These are phyloP conservation scores for Saturnispora besseyi DNA, from an alignment of 805 yeast genomes.

Conservation along the genomic window DNA sequence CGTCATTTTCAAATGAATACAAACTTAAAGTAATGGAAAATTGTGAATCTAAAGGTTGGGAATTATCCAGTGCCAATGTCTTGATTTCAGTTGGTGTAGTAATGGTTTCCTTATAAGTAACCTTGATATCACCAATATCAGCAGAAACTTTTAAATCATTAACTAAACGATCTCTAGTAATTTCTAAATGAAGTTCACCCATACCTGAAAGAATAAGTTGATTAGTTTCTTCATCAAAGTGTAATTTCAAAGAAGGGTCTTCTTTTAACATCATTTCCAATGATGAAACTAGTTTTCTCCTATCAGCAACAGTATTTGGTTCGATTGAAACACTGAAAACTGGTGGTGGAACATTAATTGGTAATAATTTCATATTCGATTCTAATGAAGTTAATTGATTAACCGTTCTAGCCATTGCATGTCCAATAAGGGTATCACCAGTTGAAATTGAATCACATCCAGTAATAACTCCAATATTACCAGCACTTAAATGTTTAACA, in stretches of 20 bases:
- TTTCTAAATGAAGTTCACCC: conserved; percentile 95
- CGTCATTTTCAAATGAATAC: conserved; percentile 28
- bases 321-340: conserved; percentile 81
- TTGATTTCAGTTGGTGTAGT: conserved; percentile 16
- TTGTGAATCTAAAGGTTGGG: conserved; percentile 16
- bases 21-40: conserved; percentile 21
- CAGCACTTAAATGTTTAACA: conserved; percentile 52
- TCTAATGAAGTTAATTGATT: conserved; percentile 27
- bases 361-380: conserved; percentile 46
- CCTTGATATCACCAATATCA: conserved; percentile 74
- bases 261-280: conserved; percentile 62
- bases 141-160: conserved; percentile 76
- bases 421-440: conserved; percentile 81
- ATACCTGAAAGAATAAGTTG: conserved; percentile 87
- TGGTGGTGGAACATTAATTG: conserved; percentile 85
- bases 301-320: conserved; percentile 78
- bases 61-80: background rate
- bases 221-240: conserved; percentile 75
- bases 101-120: conserved; percentile 75
- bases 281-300: conserved; percentile 61
- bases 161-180: conserved; percentile 70
- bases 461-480: conserved; percentile 87
- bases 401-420: conserved; percentile 40
- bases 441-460: conserved; percentile 70
- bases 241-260: conserved; percentile 77